Conservation (phyloP, 805 yeast species). For the Yarrowia keelungensis region DNA sequence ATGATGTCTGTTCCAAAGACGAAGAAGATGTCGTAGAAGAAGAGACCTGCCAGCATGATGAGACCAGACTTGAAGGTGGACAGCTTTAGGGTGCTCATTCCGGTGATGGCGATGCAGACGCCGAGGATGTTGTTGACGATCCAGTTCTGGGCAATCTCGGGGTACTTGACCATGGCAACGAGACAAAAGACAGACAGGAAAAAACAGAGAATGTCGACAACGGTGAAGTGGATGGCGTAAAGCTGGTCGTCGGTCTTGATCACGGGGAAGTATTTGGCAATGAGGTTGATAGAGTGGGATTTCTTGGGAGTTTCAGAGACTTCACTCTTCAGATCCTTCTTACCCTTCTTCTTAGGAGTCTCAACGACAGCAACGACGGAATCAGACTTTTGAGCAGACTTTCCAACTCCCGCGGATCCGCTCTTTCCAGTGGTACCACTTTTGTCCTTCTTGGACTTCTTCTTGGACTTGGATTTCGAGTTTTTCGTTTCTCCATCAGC, state of each 20-base stretch:
- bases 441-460: constrained; percentile 34
- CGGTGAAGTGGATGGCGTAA: constrained; percentile 36
- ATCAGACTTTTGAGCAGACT: neutral
- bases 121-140: constrained; percentile 56
- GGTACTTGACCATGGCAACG: constrained; percentile 39
- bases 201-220: constrained; percentile 41
- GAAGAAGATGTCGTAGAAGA: constrained; percentile 69
- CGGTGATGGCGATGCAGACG: constrained; percentile 54
- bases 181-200: constrained; percentile 41
- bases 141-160: constrained; percentile 55
- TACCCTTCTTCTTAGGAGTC: neutral
- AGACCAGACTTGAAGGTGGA: constrained; percentile 57
- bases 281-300: neutral
- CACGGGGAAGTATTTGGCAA: constrained; percentile 26
- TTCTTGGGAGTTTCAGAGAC: no score
- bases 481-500: constrained; percentile 57
- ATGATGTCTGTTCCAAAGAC: constrained; percentile 69
- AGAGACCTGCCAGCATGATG: constrained; percentile 57
- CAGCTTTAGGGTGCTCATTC: constrained; percentile 53
- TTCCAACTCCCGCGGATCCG: neutral
- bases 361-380: neutral
- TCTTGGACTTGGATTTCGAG: constrained; percentile 37
- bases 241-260: constrained; percentile 32
- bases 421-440: neutral
- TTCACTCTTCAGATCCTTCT: neutral